A percentile compares a stretch with the other conserved stretches of the same genome.
Evolutionary conservation across 2,329 filamentous ascomycete species (phyloP).

Genomic region (Raffaelea ambrosiae): DNA sequence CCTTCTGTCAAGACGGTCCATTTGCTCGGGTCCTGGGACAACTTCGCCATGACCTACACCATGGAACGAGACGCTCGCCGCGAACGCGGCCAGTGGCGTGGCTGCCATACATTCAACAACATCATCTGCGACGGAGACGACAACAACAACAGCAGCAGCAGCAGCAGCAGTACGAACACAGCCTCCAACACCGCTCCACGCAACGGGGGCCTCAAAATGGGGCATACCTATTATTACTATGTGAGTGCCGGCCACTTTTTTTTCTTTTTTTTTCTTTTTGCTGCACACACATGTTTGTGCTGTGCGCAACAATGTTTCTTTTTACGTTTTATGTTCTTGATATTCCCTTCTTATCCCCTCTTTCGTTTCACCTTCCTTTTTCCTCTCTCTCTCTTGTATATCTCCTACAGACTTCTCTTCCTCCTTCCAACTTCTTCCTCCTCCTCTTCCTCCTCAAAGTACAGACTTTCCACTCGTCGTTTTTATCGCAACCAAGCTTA

Average conservation of each 20-base stretch:
- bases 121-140: conserved; percentile 76
- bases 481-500: conserved; percentile 9
- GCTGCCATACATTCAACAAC: conserved; percentile 78
- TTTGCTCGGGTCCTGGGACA: conserved; percentile 90
- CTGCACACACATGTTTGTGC: too few relatives aligned
- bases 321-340: conserved; percentile 8
- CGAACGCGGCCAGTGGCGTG: conserved; percentile 71
- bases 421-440: background rate
- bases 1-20: conserved; percentile 61
- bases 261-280: conserved; percentile 5
- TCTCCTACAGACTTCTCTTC: background rate
- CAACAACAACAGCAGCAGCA: too few relatives aligned
- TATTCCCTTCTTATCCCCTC: background rate
- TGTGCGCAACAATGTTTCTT: too few relatives aligned
- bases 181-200: conserved; percentile 46
- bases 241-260: conserved; percentile 41
- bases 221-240: conserved; percentile 91
- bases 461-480: background rate
- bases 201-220: conserved; percentile 81
- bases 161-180: too few relatives aligned
- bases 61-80: conserved; percentile 75
- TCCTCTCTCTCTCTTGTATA: conserved; percentile 1
- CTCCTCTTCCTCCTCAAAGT: conserved; percentile 16
- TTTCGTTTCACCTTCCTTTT: background rate
- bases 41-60: conserved; percentile 68